phyloP scores from a whole-genome alignment of 2,329 filamentous ascomycete species.

The Microcyclospora tardicrescens region DNA sequence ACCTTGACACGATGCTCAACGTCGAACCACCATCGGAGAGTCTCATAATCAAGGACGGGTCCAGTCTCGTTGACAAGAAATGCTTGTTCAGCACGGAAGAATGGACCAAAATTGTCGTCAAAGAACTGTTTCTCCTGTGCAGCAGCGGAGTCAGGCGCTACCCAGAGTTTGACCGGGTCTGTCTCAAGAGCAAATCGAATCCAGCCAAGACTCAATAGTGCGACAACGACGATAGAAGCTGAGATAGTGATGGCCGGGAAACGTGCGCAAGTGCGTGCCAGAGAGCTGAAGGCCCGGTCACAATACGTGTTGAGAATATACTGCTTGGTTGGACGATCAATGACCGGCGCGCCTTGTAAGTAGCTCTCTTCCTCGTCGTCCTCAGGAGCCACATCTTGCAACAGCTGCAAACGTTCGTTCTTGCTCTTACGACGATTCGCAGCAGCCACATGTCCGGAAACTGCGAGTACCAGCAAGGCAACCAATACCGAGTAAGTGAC shows the following conservation, averaged over 20 bases:
- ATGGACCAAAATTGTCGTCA: constrained; percentile 83
- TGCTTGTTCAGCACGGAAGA: constrained; percentile 85
- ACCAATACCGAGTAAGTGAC: constrained; percentile 70
- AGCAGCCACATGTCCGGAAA: constrained; percentile 65
- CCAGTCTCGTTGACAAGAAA: constrained; percentile 86
- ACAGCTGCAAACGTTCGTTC: constrained; percentile 68
- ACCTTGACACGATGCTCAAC: constrained; percentile 66
- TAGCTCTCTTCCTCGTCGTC: constrained; percentile 94
- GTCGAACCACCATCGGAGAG: constrained; percentile 83
- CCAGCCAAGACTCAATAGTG: constrained; percentile 75
- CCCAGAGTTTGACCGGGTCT: constrained; percentile 86
- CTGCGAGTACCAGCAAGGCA: constrained; percentile 49
- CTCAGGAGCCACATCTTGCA: constrained; percentile 71
- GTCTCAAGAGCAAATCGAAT: constrained; percentile 77
- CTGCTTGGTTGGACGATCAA: constrained; percentile 63
- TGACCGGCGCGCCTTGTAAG: constrained; percentile 54
- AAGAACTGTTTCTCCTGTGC: constrained; percentile 92
- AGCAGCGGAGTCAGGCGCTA: constrained; percentile 83
- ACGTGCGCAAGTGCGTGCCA: constrained; percentile 68
- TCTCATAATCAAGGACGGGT: constrained; percentile 79
- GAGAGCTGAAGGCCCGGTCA: constrained; percentile 63
- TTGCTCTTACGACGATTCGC: constrained; percentile 59
- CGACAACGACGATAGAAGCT: constrained; percentile 60
- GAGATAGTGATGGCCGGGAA: constrained; percentile 77
- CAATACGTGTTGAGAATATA: constrained; percentile 78